A percentile compares a stretch with the other conserved stretches of the same genome.
Evolutionary conservation across 2,329 filamentous ascomycete species (phyloP).

Genomic region (Moelleriella libera): DNA sequence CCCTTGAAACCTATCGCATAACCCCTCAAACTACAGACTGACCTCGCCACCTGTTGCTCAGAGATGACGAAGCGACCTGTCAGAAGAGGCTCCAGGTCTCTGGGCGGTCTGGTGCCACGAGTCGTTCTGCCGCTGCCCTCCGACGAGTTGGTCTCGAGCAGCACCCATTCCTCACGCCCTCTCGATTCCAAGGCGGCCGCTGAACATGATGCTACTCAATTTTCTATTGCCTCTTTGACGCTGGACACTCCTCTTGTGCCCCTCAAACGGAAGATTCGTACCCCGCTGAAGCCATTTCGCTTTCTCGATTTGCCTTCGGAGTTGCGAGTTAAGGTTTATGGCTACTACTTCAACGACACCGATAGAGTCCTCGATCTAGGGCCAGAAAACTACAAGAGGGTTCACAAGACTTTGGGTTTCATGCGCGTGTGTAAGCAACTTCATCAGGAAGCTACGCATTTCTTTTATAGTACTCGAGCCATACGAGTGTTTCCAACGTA

Average conservation of each 20-base stretch:
- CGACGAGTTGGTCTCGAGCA: neutral
- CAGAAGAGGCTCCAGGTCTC: constrained; percentile 4
- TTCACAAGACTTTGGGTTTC: constrained; percentile 44
- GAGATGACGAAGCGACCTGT: constrained; percentile 11
- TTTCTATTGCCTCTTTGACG: constrained; percentile 28
- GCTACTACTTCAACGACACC: constrained; percentile 40
- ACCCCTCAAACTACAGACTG: too few relatives aligned
- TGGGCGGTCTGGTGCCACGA: constrained; percentile 15
- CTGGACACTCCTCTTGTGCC: constrained; percentile 22
- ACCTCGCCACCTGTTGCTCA: constrained; percentile 4
- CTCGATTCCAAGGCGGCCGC: too few relatives aligned
- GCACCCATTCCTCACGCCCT: too few relatives aligned
- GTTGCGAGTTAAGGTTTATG: constrained; percentile 55
- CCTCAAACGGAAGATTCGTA: constrained; percentile 15
- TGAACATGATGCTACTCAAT: constrained; percentile 4
- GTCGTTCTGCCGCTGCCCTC: constrained; percentile 6
- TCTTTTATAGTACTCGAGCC: constrained; percentile 49
- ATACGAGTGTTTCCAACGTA: constrained; percentile 55
- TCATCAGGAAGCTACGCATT: constrained; percentile 47
- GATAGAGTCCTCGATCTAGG: constrained; percentile 51
- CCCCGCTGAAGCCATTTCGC: constrained; percentile 35
- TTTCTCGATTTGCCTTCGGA: constrained; percentile 58
- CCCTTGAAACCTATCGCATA: too few relatives aligned
- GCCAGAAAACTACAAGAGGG: constrained; percentile 47
- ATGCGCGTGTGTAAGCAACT: constrained; percentile 47